Evolutionary conservation across 2,329 filamentous ascomycete genomes (phyloP).

Genomic region (Verticillium isaacii): DNA sequence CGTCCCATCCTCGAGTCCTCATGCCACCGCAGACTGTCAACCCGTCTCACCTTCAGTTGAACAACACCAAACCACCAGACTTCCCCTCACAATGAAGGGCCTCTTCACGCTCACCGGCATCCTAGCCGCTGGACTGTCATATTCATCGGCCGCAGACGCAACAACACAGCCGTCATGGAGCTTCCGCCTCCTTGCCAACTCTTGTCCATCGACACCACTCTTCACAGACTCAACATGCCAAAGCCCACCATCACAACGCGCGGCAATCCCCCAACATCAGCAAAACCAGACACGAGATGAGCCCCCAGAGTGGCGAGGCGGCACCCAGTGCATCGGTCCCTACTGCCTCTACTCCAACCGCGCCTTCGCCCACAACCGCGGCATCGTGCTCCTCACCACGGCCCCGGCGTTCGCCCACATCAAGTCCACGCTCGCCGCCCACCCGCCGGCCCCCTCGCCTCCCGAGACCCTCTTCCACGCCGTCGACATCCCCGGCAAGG

Average conservation of each 20-base stretch:
- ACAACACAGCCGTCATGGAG: background rate
- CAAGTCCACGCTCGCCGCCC: background rate
- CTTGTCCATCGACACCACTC: background rate
- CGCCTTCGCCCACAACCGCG: constrained; percentile 28
- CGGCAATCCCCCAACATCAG: background rate
- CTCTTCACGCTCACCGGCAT: background rate
- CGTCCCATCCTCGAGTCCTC: background rate
- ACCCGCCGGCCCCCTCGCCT: background rate
- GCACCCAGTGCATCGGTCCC: constrained; percentile 5
- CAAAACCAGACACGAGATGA: background rate
- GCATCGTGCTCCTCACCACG: constrained; percentile 33
- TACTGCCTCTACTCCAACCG: constrained; percentile 30
- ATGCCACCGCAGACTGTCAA: background rate
- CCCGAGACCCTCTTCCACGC: constrained; percentile 12
- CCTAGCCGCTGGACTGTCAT: background rate
- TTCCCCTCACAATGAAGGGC: background rate
- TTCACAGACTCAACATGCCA: background rate
- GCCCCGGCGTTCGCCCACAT: constrained; percentile 10
- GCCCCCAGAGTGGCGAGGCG: constrained; percentile 7
- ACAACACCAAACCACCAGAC: background rate
- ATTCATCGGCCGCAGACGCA: background rate
- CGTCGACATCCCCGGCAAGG: constrained; percentile 16
- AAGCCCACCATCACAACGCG: background rate
- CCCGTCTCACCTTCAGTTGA: background rate
- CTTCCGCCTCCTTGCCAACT: background rate